Conservation (phyloP, 768 basidiomycete genomes). For the Lactarius akahatsu region DNA sequence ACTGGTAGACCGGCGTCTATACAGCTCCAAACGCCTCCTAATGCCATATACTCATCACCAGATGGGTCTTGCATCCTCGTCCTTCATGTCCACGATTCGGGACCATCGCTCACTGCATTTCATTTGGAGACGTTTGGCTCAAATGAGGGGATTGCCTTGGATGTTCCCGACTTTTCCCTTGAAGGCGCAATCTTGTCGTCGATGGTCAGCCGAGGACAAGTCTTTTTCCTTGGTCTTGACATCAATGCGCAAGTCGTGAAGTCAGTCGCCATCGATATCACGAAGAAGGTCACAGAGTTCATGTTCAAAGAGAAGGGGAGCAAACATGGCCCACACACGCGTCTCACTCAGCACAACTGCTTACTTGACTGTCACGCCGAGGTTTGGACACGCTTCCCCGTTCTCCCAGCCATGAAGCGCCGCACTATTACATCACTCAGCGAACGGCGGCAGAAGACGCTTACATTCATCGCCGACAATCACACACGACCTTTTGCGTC, state of each 20-base stretch:
- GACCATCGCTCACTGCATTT: slow-evolving; percentile 39
- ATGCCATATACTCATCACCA: slow-evolving; percentile 44
- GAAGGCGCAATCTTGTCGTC: slow-evolving; percentile 44
- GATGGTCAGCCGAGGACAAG: slow-evolving; percentile 41
- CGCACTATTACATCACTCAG: slow-evolving; percentile 24
- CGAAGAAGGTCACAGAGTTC: slow-evolving; percentile 55
- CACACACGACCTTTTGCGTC: slow-evolving; percentile 38
- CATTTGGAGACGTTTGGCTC: slow-evolving; percentile 61
- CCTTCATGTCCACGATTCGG: slow-evolving; percentile 27
- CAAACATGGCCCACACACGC: slow-evolving; percentile 24
- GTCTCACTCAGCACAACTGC: slow-evolving; percentile 42
- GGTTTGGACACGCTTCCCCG: slow-evolving; percentile 21
- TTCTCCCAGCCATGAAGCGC: slow-evolving; percentile 20
- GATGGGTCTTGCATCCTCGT: slow-evolving; percentile 55
- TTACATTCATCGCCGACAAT: slow-evolving; percentile 47
- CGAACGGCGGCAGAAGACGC: slow-evolving; percentile 35
- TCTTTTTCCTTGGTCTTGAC: slow-evolving; percentile 47
- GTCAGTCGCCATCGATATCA: slow-evolving; percentile 53
- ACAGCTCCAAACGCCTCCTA: slow-evolving; percentile 38
- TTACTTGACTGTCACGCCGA: slow-evolving; percentile 19
- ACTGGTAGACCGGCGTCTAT: slow-evolving; percentile 46
- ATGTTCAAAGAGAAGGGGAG: slow-evolving; percentile 48
- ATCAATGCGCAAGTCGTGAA: slow-evolving; percentile 34
- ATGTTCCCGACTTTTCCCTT: slow-evolving; percentile 34
- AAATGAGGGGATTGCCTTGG: slow-evolving; percentile 42